Conservation (phyloP, 1,284 basidiomycete genomes). For the Mycosarcoma mackinlayi region DNA sequence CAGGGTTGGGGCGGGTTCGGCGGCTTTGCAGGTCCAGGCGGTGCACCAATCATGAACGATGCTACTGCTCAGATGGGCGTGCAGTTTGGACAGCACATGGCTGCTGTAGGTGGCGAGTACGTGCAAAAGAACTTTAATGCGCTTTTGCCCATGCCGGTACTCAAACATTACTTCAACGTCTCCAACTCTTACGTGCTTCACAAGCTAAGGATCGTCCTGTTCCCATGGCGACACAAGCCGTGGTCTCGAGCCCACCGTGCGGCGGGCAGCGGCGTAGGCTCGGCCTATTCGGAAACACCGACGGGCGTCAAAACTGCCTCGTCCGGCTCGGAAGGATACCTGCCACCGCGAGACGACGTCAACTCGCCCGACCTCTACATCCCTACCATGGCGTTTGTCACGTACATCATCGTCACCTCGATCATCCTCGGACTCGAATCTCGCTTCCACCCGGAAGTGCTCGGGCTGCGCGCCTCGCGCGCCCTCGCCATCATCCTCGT, state of each 20-base stretch:
- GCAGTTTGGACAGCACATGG: slow-evolving; percentile 91
- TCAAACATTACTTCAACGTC: slow-evolving; percentile 96
- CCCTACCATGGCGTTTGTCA: slow-evolving; percentile 94
- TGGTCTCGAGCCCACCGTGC: slow-evolving; percentile 63
- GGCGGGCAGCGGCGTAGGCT: slow-evolving; percentile 21
- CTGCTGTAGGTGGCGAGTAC: slow-evolving; percentile 93
- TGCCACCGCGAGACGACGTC: slow-evolving; percentile 89
- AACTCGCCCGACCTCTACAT: slow-evolving; percentile 98
- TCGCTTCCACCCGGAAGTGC: slow-evolving; percentile 87
- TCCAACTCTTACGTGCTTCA: slow-evolving; percentile 94
- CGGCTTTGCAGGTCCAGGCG: slow-evolving; percentile 24
- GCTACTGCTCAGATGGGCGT: slow-evolving; percentile 95
- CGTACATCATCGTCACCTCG: slow-evolving; percentile 87
- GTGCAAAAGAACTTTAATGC: slow-evolving; percentile 81
- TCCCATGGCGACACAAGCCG: slow-evolving; percentile 86
- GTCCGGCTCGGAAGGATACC: slow-evolving; percentile 72
- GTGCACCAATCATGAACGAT: slow-evolving; percentile 76
- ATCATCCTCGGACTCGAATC: slow-evolving; percentile 84
- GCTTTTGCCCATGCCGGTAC: slow-evolving; percentile 64
- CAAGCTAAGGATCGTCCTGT: slow-evolving; percentile 89
- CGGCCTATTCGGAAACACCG: slow-evolving; percentile 29
- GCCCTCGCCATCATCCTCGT: slow-evolving; percentile 71
- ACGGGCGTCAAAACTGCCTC: slow-evolving; percentile 23
- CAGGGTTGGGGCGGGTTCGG: slow-evolving; percentile 29
- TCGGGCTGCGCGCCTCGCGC: slow-evolving; percentile 86